Conservation (phyloP, 2,329 filamentous ascomycete genomes). For the Ustilaginoidea virens region DNA sequence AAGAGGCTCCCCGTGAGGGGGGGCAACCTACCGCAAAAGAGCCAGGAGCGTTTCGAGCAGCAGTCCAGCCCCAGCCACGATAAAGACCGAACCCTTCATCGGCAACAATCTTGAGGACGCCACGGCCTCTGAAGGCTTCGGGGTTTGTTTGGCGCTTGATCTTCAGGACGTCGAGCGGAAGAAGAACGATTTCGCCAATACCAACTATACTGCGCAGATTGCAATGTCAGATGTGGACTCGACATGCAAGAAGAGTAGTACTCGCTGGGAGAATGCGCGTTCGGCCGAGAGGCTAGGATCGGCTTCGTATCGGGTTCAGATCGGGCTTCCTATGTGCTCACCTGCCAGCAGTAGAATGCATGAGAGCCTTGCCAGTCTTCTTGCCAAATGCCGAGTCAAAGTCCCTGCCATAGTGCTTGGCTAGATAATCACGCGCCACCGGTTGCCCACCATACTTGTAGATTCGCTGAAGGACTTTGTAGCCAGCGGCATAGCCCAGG, state of each 20-base stretch:
- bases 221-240: not conserved
- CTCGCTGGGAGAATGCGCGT: too few species aligned
- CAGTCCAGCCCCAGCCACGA: constrained; percentile 94
- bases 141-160: constrained; percentile 99
- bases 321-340: too few species aligned
- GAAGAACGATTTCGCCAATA: constrained; percentile 89
- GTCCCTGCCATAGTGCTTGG: constrained; percentile 58
- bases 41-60: constrained; percentile 88
- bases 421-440: constrained; percentile 80
- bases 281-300: too few species aligned
- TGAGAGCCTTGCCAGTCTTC: constrained; percentile 93
- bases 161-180: constrained; percentile 93
- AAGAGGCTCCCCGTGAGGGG: not conserved
- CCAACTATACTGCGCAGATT: constrained; percentile 59
- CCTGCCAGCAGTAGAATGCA: constrained; percentile 93
- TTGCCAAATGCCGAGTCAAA: constrained; percentile 89
- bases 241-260: not conserved
- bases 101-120: constrained; percentile 72
- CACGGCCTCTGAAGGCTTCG: constrained; percentile 89
- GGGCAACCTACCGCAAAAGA: constrained; percentile 72
- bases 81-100: constrained; percentile 96
- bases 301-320: too few species aligned
- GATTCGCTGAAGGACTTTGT: constrained; percentile 92
- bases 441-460: constrained; percentile 99
- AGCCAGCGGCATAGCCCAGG: constrained; percentile 90